Percentiles rank a stretch among this genome's conserved stretches.
These are phyloP conservation scores for Colletotrichum sp. DNA, from an alignment of 2,329 filamentous ascomycete species.

Conservation along the genomic window DNA sequence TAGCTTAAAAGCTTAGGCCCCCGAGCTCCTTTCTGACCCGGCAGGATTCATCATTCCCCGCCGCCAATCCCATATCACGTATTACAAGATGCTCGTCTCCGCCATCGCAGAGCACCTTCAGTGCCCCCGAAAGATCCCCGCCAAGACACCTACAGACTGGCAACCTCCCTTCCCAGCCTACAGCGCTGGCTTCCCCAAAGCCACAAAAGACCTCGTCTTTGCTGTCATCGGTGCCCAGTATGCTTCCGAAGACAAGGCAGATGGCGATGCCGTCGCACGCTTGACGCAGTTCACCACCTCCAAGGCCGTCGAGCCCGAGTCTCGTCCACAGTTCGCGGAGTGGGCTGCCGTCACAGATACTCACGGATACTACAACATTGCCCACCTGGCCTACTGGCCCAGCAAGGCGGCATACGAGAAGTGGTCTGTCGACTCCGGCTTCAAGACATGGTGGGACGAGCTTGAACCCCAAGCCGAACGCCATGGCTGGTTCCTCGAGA, in stretches of 20 bases:
- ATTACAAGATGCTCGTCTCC: conserved; percentile 16
- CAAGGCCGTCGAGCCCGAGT: neutral
- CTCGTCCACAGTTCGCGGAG: conserved; percentile 9
- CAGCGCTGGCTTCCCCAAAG: conserved; percentile 19
- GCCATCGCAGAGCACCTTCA: conserved; percentile 21
- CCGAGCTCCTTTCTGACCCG: neutral
- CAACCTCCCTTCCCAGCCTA: conserved; percentile 20
- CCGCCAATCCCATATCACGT: neutral
- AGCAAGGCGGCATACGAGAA: conserved; percentile 28
- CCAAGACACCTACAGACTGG: conserved; percentile 12
- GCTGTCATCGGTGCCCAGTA: conserved; percentile 22
- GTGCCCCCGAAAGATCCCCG: conserved; percentile 10
- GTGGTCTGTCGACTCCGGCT: conserved; percentile 39
- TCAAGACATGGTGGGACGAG: conserved; percentile 40
- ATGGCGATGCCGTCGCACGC: neutral
- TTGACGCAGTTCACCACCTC: conserved; percentile 13
- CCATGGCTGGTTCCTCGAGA: conserved; percentile 47
- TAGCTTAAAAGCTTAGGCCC: neutral
- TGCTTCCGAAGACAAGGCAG: neutral
- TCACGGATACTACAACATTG: conserved; percentile 19
- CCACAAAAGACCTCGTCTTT: conserved; percentile 19
- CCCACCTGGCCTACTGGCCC: conserved; percentile 43
- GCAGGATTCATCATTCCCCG: neutral
- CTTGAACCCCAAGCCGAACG: conserved; percentile 25
- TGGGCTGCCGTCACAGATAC: conserved; percentile 21